Evolutionary conservation across 1,284 basidiomycete genomes (phyloP).

Genomic region (Xerocomus nothofagi): DNA sequence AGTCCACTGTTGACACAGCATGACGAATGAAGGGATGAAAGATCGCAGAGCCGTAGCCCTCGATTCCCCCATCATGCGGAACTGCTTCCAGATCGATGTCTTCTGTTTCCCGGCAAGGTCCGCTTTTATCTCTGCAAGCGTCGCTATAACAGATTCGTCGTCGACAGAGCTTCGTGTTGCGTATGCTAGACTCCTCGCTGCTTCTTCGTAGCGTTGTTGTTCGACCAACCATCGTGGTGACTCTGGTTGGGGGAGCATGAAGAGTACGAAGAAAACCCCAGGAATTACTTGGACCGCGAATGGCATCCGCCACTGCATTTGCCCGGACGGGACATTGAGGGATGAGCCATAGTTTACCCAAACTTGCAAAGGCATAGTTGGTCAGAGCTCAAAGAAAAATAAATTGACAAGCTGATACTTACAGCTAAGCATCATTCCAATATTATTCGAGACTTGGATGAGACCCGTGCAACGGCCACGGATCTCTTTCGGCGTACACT

Average conservation of each 20-base stretch:
- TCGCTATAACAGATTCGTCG: conserved; percentile 42
- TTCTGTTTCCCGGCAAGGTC: conserved; percentile 48
- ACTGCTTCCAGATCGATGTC: conserved; percentile 38
- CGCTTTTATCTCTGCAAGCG: conserved; percentile 52
- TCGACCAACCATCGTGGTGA: conserved; percentile 64
- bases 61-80: conserved; percentile 47
- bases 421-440: conserved; percentile 54
- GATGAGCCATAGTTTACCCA: conserved; percentile 50
- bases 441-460: conserved; percentile 52
- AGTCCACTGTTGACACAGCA: conserved; percentile 59
- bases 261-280: conserved; percentile 47
- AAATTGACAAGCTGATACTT: conserved; percentile 20
- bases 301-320: conserved; percentile 56
- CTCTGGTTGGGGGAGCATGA: conserved; percentile 54
- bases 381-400: conserved; percentile 3
- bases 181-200: conserved; percentile 50
- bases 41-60: conserved; percentile 45
- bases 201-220: conserved; percentile 49
- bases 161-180: conserved; percentile 41
- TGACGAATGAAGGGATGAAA: conserved; percentile 52
- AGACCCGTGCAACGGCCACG: conserved; percentile 57
- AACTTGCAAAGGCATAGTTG: conserved; percentile 28
- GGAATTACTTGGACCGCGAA: conserved; percentile 56
- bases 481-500: conserved; percentile 56
- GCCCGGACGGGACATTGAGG: conserved; percentile 35